A percentile compares a stretch with the other conserved stretches of the same genome.
Evolutionary conservation across 345 rosid species (phyloP).

Genomic region (Hibiscus mutabilis): DNA sequence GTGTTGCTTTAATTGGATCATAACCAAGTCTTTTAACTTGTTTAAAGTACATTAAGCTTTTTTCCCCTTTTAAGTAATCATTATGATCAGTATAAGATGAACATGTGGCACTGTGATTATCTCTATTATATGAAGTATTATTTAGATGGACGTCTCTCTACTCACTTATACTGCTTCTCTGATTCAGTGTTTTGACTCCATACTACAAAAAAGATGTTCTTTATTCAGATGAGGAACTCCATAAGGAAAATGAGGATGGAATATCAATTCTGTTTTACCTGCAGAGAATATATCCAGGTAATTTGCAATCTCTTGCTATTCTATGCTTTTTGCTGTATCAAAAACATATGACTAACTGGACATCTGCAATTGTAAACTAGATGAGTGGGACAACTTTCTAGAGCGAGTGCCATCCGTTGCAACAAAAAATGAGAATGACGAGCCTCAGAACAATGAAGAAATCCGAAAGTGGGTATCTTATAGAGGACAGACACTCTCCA

Average conservation of each 20-base stretch:
- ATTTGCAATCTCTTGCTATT: constrained; percentile 17
- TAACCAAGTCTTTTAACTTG: neutral
- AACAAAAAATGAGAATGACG: constrained; percentile 17
- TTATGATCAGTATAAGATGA: neutral
- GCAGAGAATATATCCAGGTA: constrained; percentile 87
- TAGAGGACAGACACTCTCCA: constrained; percentile 89
- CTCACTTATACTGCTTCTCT: constrained; percentile 25
- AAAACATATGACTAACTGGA: constrained; percentile 5
- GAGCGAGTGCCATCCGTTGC: constrained; percentile 38
- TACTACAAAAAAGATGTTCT: constrained; percentile 81
- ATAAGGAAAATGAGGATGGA: constrained; percentile 89
- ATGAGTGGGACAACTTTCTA: constrained; percentile 76
- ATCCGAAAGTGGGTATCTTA: constrained; percentile 82
- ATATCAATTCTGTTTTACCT: constrained; percentile 71
- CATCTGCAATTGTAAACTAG: constrained; percentile 31
- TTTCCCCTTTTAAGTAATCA: neutral
- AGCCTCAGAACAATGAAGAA: constrained; percentile 21
- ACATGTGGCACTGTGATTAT: neutral
- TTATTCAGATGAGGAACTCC: constrained; percentile 78
- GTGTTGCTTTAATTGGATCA: constrained; percentile 3
- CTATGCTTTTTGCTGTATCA: neutral
- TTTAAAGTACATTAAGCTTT: constrained; percentile 1
- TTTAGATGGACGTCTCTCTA: constrained; percentile 2
- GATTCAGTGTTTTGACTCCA: constrained; percentile 81
- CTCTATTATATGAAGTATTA: neutral